Evolutionary conservation across 768 basidiomycete species (phyloP).

Genomic region (Kwoniella bestiolae): DNA sequence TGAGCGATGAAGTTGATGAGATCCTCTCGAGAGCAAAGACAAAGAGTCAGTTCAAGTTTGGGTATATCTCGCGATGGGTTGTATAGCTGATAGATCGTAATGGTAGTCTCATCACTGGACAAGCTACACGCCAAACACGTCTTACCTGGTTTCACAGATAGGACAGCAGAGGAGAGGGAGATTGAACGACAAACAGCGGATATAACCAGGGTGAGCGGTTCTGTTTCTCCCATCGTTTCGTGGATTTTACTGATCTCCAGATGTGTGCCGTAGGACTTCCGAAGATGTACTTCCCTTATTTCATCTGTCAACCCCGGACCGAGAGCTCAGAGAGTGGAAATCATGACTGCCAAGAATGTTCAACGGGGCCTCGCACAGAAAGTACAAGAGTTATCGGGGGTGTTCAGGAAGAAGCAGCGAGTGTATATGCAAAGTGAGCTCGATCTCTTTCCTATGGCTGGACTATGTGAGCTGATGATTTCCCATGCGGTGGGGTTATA

Average conservation of each 20-base stretch:
- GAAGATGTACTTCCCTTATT: constrained; percentile 66
- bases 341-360: constrained; percentile 83
- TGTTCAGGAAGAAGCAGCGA: constrained; percentile 95
- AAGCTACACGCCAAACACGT: constrained; percentile 95
- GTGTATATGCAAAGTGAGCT: constrained; percentile 95
- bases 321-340: constrained; percentile 57
- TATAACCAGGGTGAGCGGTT: constrained; percentile 75
- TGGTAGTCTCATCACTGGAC: constrained; percentile 79
- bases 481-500: constrained; percentile 53
- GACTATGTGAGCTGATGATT: neutral
- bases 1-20: constrained; percentile 84
- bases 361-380: constrained; percentile 95
- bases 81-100: neutral
- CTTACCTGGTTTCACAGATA: constrained; percentile 94
- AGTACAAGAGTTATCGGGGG: constrained; percentile 86
- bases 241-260: neutral
- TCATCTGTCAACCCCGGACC: constrained; percentile 67
- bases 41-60: constrained; percentile 70
- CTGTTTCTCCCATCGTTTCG: neutral
- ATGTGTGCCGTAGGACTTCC: constrained; percentile 65
- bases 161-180: constrained; percentile 88
- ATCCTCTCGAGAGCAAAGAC: constrained; percentile 69
- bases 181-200: constrained; percentile 83
- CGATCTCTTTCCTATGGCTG: neutral
- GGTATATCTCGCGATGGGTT: no score